Base-by-base conservation (phyloP, 371 early-diverging fungal species). In the Saksenaea vasiformis region DNA sequence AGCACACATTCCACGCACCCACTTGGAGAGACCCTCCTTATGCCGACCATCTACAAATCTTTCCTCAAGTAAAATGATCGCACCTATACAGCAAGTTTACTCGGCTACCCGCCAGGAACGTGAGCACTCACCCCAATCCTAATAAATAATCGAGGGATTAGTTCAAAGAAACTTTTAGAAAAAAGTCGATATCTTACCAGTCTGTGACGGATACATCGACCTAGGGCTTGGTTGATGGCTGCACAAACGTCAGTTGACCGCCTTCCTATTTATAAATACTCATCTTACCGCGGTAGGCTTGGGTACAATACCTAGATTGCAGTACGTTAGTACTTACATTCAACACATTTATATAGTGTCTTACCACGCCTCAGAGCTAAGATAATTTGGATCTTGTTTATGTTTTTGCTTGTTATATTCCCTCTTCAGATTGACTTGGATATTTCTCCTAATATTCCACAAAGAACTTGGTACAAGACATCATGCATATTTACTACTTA, bases 191-290 rank as follows among this genome's bases (percentile, higher is more conserved):
- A 27, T 15, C 51, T 61, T 69, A 78, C 98, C 54, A 89, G 85
- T 60, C 86, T 83, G 68, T 98, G 99, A n/a, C 99, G 85, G 36
- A 98, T 90, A 58, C 92, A 94, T 54, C 99, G 78, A 13, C 99
- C 99, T 13, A 98, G 69, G 0, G 98, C 98, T 74, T 98, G 98
- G 69, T 98, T 98, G 41, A 95, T 90, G 4, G 98, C 96, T 80
- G 60, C 17, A 27, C 9, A 31, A 22, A 61, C 26, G 11, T 53
- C 22, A 26, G 34, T 5, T 14, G 1, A 56, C 36, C 14, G 17
- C 19, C 14, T 13, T 5, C 10, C 7, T 9, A 19, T 4, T 11
- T 27, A 4, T 31, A 8, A 17, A 2, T 39, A 14, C 44, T 58
- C 19, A 19, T 47, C 31, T 51, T 66, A 77, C 77, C 78, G 36